Percentiles rank a stretch among this genome's conserved stretches.
phyloP scores from a whole-genome alignment of 495 filamentous ascomycete genomes.

The Halenospora varia region DNA sequence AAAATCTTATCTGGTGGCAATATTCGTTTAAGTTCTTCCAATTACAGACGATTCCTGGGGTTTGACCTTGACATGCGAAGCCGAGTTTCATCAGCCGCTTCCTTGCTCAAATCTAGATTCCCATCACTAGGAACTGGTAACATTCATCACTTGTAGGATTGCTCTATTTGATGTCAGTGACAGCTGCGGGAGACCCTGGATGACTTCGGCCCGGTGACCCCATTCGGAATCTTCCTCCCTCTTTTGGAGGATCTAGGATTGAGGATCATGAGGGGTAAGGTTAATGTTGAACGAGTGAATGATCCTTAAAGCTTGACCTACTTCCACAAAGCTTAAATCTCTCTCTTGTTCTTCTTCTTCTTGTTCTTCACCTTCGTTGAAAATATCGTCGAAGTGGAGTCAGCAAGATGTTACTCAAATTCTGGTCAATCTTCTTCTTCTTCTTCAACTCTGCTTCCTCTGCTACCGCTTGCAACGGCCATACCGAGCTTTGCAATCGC shows the following conservation, averaged over 20 bases:
- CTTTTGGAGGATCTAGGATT: not conserved
- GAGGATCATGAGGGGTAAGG: not conserved
- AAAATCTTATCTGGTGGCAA: not conserved
- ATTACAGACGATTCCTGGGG: not conserved
- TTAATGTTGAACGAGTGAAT: too few relatives aligned
- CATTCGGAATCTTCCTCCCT: not conserved
- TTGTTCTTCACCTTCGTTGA: not conserved
- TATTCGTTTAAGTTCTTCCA: too few relatives aligned
- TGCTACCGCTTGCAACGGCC: slow-evolving; percentile 62
- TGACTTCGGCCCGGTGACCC: not conserved
- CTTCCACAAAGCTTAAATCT: not conserved
- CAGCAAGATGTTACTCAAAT: slow-evolving; percentile 11
- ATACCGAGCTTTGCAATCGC: slow-evolving; percentile 76
- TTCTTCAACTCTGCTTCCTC: slow-evolving; percentile 4
- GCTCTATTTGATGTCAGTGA: not conserved
- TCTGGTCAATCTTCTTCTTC: slow-evolving; percentile 1
- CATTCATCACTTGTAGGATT: not conserved
- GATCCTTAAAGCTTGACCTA: too few relatives aligned
- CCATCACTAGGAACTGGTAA: not conserved
- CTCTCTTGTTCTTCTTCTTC: not conserved
- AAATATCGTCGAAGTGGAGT: not conserved
- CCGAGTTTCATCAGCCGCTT: not conserved
- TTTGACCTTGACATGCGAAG: too few relatives aligned
- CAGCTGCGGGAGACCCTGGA: not conserved
- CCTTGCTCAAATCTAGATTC: not conserved